Percentiles rank a stretch among this genome's conserved stretches.
Conservation (phyloP, 1,284 basidiomycete genomes). For the Quambalaria eucalypti region DNA sequence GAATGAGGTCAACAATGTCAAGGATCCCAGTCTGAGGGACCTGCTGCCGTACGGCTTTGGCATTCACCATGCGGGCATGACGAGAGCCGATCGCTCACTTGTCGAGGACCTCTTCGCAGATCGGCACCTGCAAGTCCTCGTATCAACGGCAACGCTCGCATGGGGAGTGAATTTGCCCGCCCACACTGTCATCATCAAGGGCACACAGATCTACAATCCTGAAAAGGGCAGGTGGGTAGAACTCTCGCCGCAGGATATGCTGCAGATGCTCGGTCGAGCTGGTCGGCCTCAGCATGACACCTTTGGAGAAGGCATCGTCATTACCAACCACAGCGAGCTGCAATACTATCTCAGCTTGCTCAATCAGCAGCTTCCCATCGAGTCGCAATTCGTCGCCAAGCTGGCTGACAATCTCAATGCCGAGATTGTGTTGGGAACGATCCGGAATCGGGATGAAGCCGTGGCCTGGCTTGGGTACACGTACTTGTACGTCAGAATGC, state of each 20-base stretch:
- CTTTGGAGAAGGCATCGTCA: constrained; percentile 94
- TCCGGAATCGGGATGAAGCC: constrained; percentile 84
- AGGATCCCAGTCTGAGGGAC: constrained; percentile 76
- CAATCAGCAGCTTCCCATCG: constrained; percentile 62
- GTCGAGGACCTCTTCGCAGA: constrained; percentile 93
- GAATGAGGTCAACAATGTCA: constrained; percentile 66
- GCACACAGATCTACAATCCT: constrained; percentile 97
- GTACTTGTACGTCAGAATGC: constrained; percentile 78
- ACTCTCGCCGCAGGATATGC: constrained; percentile 86
- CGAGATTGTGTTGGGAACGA: constrained; percentile 90
- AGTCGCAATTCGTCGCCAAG: constrained; percentile 85
- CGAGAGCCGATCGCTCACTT: constrained; percentile 78
- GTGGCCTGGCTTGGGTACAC: constrained; percentile 68
- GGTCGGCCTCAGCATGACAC: constrained; percentile 97
- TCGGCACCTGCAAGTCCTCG: constrained; percentile 84
- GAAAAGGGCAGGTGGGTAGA: constrained; percentile 98
- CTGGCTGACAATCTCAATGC: constrained; percentile 95
- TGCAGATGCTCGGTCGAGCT: constrained; percentile 97
- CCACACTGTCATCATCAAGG: constrained; percentile 98
- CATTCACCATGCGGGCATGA: constrained; percentile 98
- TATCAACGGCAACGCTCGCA: constrained; percentile 93
- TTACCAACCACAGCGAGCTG: constrained; percentile 91
- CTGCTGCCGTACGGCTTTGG: constrained; percentile 92
- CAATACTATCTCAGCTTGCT: constrained; percentile 66
- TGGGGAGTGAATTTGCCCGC: constrained; percentile 99